Conservation (phyloP, 345 rosid genomes). For the Anastatica hierochuntica region DNA sequence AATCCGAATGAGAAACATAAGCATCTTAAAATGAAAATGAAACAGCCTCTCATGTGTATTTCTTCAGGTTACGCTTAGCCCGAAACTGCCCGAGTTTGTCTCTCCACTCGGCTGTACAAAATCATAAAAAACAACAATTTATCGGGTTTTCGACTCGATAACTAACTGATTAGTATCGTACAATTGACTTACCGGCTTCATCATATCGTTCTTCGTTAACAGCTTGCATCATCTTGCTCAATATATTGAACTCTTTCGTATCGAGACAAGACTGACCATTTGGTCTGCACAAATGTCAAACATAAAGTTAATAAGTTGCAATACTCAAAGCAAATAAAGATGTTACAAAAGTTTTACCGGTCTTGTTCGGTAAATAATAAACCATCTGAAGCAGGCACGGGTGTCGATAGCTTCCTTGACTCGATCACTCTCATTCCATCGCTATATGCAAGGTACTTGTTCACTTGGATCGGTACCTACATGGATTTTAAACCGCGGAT, state of each 20-base stretch:
- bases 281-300: slow-evolving; percentile 43
- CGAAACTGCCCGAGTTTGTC: slow-evolving; percentile 87
- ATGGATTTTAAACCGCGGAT: no score
- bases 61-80: slow-evolving; percentile 68
- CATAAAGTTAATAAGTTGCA: no score
- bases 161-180: no score
- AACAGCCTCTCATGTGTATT: slow-evolving; percentile 57
- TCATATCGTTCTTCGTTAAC: slow-evolving; percentile 74
- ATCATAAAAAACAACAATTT: not conserved
- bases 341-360: slow-evolving; percentile 35
- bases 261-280: slow-evolving; percentile 80
- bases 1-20: no score
- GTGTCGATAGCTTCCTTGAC: slow-evolving; percentile 52
- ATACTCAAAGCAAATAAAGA: no score
- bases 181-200: slow-evolving; percentile 88
- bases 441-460: slow-evolving; percentile 83
- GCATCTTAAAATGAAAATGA: no score
- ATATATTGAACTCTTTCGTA: slow-evolving; percentile 67
- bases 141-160: not conserved
- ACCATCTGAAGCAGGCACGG: slow-evolving; percentile 52
- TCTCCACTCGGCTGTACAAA: slow-evolving; percentile 74
- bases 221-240: slow-evolving; percentile 68
- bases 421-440: slow-evolving; percentile 90
- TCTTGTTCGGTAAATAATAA: slow-evolving; percentile 63
- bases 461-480: slow-evolving; percentile 91